Conservation (phyloP, 2,329 filamentous ascomycete genomes). For the Microthyrium microscopicum region DNA sequence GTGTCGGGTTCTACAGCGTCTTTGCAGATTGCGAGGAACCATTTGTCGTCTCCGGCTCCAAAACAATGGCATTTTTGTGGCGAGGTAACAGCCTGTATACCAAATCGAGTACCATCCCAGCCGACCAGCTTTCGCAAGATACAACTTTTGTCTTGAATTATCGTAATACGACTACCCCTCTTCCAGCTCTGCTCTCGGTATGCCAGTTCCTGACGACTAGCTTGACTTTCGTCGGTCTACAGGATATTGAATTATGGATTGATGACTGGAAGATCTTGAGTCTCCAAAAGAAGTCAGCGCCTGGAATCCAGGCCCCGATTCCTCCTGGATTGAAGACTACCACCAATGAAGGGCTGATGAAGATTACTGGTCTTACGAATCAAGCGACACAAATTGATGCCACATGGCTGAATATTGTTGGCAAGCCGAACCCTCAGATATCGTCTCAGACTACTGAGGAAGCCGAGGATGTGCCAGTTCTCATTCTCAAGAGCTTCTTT, state of each 20-base stretch:
- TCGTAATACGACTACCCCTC: conserved; percentile 67
- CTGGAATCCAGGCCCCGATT: conserved; percentile 53
- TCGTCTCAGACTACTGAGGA: neutral
- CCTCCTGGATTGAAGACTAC: conserved; percentile 65
- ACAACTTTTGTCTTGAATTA: conserved; percentile 95
- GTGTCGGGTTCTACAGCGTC: conserved; percentile 95
- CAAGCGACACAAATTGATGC: conserved; percentile 89
- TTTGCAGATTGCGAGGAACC: conserved; percentile 97
- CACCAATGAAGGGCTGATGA: conserved; percentile 82
- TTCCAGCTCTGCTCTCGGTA: conserved; percentile 73
- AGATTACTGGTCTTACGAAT: conserved; percentile 59
- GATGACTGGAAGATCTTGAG: conserved; percentile 71
- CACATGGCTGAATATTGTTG: conserved; percentile 70
- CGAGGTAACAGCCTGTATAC: conserved; percentile 97
- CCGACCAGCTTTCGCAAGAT: conserved; percentile 47
- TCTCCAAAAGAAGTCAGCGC: conserved; percentile 72
- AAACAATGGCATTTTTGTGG: conserved; percentile 99
- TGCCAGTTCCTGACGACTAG: conserved; percentile 89
- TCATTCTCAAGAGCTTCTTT: conserved; percentile 21
- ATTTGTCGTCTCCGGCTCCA: conserved; percentile 80
- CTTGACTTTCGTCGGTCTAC: conserved; percentile 82
- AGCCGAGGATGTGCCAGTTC: conserved; percentile 1
- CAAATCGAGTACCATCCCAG: conserved; percentile 58
- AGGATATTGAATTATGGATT: conserved; percentile 77
- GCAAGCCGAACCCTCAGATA: conserved; percentile 45